A percentile compares a stretch with the other conserved stretches of the same genome.
Evolutionary conservation across 345 rosid genomes (phyloP).

Genomic region (Cardiospermum halicacabum): DNA sequence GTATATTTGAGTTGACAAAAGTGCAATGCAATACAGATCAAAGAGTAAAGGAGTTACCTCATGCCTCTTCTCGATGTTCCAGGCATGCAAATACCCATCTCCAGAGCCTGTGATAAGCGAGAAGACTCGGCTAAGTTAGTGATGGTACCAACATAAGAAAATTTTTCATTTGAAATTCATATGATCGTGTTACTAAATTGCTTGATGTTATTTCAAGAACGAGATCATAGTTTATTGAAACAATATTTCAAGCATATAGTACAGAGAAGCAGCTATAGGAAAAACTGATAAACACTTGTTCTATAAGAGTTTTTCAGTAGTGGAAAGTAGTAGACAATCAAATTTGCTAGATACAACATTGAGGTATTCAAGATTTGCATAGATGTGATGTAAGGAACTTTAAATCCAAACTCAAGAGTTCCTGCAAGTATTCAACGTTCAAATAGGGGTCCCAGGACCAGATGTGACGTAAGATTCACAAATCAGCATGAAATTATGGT

Average conservation of each 20-base stretch:
- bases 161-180: not conserved
- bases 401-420: too few species aligned
- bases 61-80: slow-evolving; percentile 65
- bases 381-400: too few species aligned
- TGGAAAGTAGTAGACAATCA: not conserved
- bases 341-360: too few species aligned
- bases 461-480: too few species aligned
- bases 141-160: not conserved
- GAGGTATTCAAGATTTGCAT: too few species aligned
- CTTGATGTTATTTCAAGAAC: not conserved
- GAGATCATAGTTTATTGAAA: too few species aligned
- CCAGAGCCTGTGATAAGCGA: slow-evolving; percentile 63
- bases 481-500: not conserved
- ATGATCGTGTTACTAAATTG: not conserved
- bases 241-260: not conserved
- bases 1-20: not conserved
- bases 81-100: slow-evolving; percentile 87
- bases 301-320: not conserved
- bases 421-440: too few species aligned
- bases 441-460: too few species aligned
- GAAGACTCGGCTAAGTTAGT: not conserved
- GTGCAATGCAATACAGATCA: not conserved
- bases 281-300: not conserved
- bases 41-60: slow-evolving; percentile 50
- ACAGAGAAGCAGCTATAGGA: not conserved